Evolutionary conservation across 352 stramenopile genomes (phyloP), one percentile per base, ranked within the genome.

Genomic region (Pythium apleroticum): DNA sequence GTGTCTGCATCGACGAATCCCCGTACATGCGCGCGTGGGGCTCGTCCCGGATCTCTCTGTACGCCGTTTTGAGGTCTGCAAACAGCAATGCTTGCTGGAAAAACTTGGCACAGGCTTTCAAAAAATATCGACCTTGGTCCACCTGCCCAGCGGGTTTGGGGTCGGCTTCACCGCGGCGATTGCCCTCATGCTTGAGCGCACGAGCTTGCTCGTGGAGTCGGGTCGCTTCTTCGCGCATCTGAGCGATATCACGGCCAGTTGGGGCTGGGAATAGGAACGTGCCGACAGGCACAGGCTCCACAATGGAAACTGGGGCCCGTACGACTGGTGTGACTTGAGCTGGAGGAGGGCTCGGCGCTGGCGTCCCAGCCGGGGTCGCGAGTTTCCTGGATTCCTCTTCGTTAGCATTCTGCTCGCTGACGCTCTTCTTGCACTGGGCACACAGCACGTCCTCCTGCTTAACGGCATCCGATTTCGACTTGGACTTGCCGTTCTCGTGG

Each of bases 131-230:
- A 11, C 69, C 87, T 62, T 90, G 78, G 15, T 82, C 86, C 27
- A 86, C 63, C 58, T 91, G 77, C 0, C 74, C 82, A 48, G 61
- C 59, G 14, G 60, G 53, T 0, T 78, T 78, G 6, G 73, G 48
- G 33, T 93, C 78, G 0, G 70, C 72, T 20, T 67, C 37, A 12
- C 86, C 86, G 15, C 72, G 74, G 4, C 73, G 77, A 52, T 96
- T 91, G 25, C 87, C 87, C 65, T 93, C 82, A 65, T 96, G 87
- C 60, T 96, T 96, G 3, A 96, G 73, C 58, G 73, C 77, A 33
- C 83, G 71, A 39, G 85, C 85, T 61, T 92, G 77, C 5, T 90
- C 75, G 60, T 88, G 87, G 17, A 94, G 60, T 58, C 76, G 76
- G 8, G 58, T 68, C 15, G 75, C 84, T 27, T 88, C 76, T 20